Evolutionary conservation across 2,329 filamentous ascomycete species (phyloP).

Genomic region (Aspergillus fructus): DNA sequence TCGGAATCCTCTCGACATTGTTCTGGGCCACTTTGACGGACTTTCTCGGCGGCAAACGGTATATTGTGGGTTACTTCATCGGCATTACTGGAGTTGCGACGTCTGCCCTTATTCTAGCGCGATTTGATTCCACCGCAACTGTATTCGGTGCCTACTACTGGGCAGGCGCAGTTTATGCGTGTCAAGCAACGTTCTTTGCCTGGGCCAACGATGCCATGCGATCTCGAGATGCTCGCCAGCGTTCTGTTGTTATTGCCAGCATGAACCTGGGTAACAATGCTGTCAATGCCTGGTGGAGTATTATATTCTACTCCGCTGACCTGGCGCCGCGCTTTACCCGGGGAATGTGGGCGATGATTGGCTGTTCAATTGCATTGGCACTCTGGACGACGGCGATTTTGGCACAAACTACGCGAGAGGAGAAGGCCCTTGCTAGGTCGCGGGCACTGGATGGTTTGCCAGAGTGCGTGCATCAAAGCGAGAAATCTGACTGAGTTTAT

Average conservation of each 20-base stretch:
- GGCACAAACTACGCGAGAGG: neutral
- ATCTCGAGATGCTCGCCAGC: slow-evolving; percentile 61
- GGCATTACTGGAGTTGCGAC: slow-evolving; percentile 64
- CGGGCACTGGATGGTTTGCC: neutral
- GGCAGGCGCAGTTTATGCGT: slow-evolving; percentile 69
- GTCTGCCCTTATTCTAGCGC: slow-evolving; percentile 59
- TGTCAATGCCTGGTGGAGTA: slow-evolving; percentile 72
- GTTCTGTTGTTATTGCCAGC: slow-evolving; percentile 66
- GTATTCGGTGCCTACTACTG: slow-evolving; percentile 69
- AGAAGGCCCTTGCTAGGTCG: neutral
- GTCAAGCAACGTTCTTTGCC: slow-evolving; percentile 72
- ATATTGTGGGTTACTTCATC: slow-evolving; percentile 67
- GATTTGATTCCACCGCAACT: slow-evolving; percentile 51
- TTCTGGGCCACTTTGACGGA: slow-evolving; percentile 71
- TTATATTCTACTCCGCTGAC: slow-evolving; percentile 67
- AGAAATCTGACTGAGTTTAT: neutral
- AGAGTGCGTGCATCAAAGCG: neutral
- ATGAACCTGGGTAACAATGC: slow-evolving; percentile 71
- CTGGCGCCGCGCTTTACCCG: slow-evolving; percentile 66
- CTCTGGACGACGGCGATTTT: neutral
- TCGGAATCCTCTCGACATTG: slow-evolving; percentile 57
- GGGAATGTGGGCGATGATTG: slow-evolving; percentile 36
- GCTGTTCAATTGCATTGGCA: slow-evolving; percentile 5
- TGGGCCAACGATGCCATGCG: slow-evolving; percentile 73
- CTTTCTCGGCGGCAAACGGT: slow-evolving; percentile 56